These are phyloP conservation scores for Venturia asperata DNA, from an alignment of 2,329 filamentous ascomycete genomes.

Conservation along the genomic window DNA sequence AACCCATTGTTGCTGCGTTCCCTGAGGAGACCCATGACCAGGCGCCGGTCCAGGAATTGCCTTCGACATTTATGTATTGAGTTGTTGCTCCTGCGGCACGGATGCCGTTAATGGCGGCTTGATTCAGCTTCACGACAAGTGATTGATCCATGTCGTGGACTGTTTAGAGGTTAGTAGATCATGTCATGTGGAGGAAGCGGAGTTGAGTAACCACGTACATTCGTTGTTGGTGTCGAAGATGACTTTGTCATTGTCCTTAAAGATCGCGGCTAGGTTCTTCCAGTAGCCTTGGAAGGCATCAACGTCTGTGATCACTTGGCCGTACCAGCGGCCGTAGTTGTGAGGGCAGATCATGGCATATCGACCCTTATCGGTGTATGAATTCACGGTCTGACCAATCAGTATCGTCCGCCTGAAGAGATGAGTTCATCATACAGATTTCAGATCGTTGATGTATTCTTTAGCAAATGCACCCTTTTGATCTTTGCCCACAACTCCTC, in stretches of 20 bases:
- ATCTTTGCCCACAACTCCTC: slow-evolving; percentile 41
- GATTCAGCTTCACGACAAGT: slow-evolving; percentile 42
- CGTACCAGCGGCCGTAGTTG: slow-evolving; percentile 46
- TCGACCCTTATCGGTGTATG: slow-evolving; percentile 42
- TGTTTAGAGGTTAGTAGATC: slow-evolving; percentile 16
- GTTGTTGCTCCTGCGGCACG: slow-evolving; percentile 37
- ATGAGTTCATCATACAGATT: neutral
- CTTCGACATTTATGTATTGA: slow-evolving; percentile 57
- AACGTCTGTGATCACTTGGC: slow-evolving; percentile 39
- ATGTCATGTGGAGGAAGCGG: neutral
- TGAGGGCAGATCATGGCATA: slow-evolving; percentile 46
- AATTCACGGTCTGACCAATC: slow-evolving; percentile 32
- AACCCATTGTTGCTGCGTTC: slow-evolving; percentile 40
- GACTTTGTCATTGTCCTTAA: slow-evolving; percentile 37
- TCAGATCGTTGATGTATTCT: slow-evolving; percentile 32
- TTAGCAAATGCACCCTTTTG: slow-evolving; percentile 42
- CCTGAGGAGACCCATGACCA: slow-evolving; percentile 45
- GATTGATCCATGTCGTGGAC: slow-evolving; percentile 38
- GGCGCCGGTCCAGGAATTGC: slow-evolving; percentile 43
- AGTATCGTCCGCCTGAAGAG: neutral
- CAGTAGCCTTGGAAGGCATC: slow-evolving; percentile 39
- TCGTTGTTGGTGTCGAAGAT: slow-evolving; percentile 45
- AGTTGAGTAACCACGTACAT: slow-evolving; percentile 22
- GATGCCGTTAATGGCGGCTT: slow-evolving; percentile 42
- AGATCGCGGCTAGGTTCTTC: slow-evolving; percentile 35